Percentiles rank a stretch among this genome's conserved stretches.
Conservation (phyloP, 768 basidiomycete species). For the Guyanaporus albipodus region DNA sequence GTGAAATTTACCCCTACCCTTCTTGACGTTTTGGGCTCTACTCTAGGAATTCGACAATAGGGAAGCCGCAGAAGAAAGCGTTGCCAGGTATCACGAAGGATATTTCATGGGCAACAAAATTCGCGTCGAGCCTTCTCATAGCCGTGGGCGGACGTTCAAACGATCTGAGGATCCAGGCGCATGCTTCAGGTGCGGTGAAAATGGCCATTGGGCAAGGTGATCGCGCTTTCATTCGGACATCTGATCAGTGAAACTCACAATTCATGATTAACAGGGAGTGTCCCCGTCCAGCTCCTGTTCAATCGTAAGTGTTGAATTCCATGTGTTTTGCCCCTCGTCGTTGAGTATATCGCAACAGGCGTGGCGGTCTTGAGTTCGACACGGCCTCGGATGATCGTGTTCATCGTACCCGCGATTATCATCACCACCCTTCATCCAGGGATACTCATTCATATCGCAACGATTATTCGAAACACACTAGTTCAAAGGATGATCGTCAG, state of each 20-base stretch:
- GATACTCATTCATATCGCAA: slow-evolving; percentile 46
- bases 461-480: slow-evolving; percentile 47
- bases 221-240: slow-evolving; percentile 15
- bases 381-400: slow-evolving; percentile 56
- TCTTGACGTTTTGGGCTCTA: neutral
- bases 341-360: slow-evolving; percentile 26
- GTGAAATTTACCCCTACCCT: neutral
- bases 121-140: slow-evolving; percentile 81
- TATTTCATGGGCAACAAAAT: slow-evolving; percentile 93
- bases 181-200: slow-evolving; percentile 82
- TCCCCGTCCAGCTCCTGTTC: slow-evolving; percentile 48
- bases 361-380: slow-evolving; percentile 43
- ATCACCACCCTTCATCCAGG: slow-evolving; percentile 35
- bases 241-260: slow-evolving; percentile 2
- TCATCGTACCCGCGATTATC: slow-evolving; percentile 50
- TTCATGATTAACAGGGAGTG: slow-evolving; percentile 56
- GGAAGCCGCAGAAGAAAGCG: slow-evolving; percentile 82
- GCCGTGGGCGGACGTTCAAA: slow-evolving; percentile 77
- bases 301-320: slow-evolving; percentile 41
- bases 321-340: neutral
- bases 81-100: slow-evolving; percentile 85
- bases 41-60: slow-evolving; percentile 76
- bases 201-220: slow-evolving; percentile 88
- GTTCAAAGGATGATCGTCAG: slow-evolving; percentile 52
- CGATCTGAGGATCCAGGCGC: slow-evolving; percentile 83